Percentiles rank a stretch among this genome's conserved stretches.
These are phyloP conservation scores for Kodamaea leandrae DNA, from an alignment of 805 yeast genomes.

Conservation along the genomic window DNA sequence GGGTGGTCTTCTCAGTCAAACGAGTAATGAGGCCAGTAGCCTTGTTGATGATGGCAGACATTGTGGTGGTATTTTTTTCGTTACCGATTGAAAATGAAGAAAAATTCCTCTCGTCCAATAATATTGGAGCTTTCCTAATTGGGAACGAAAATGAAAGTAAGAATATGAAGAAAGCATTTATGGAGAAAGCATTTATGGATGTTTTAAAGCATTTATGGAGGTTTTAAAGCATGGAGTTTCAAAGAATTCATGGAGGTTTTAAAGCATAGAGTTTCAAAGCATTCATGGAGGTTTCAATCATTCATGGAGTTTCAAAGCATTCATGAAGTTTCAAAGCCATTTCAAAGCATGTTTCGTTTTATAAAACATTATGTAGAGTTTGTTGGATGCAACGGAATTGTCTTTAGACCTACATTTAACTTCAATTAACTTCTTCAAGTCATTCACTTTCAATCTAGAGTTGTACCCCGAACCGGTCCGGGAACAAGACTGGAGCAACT, in stretches of 20 bases:
- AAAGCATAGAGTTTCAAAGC: too few species aligned
- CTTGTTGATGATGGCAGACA: constrained; percentile 45
- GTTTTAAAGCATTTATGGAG: too few species aligned
- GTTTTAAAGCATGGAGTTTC: too few species aligned
- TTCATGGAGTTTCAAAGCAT: too few species aligned
- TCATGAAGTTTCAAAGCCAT: too few species aligned
- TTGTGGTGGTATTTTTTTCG: constrained; percentile 10
- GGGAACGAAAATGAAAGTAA: constrained; percentile 12
- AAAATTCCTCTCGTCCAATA: not conserved
- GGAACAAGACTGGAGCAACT: constrained; percentile 85
- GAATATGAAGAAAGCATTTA: not conserved
- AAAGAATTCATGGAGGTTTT: too few species aligned
- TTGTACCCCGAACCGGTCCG: constrained; percentile 69
- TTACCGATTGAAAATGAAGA: constrained; percentile 1
- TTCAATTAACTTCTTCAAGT: constrained; percentile 12
- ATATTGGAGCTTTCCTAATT: constrained; percentile 16
- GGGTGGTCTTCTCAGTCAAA: constrained; percentile 35
- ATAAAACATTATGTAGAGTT: too few species aligned
- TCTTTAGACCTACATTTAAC: too few species aligned
- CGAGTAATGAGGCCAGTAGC: constrained; percentile 39
- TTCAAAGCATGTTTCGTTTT: too few species aligned
- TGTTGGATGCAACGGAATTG: too few species aligned
- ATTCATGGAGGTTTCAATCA: too few species aligned
- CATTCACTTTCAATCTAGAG: constrained; percentile 5
- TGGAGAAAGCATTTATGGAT: too few species aligned